Evolutionary conservation across 305 asterid genomes (phyloP), one percentile per base, ranked within the genome.

Genomic region (Fraxinus albicans): DNA sequence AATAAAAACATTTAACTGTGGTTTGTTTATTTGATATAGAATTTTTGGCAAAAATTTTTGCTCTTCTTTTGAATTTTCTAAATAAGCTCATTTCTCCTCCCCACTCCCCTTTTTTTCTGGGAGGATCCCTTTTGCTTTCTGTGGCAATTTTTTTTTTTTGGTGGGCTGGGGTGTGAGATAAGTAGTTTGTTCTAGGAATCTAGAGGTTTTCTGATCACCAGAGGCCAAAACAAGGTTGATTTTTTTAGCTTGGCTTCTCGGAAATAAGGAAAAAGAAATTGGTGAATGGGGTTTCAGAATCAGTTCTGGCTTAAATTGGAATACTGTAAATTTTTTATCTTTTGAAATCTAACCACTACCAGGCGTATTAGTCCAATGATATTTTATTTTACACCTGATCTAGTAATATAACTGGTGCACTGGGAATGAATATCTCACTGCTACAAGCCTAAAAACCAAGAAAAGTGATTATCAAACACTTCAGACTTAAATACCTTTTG

Each of bases 401-500:
- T n/a, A 53, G 23, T 53, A 53, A 53, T 17, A 17, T 53, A 53
- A 53, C 8, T 53, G 63, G 63, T 53, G 63, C 63, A 53, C 23
- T 53, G 63, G 63, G 63, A 17, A 53, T 53, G 8, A 8, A 53
- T 17, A 17, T 17, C 63, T 53, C 21, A 53, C 23, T 17, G 23
- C 63, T 53, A 23, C 29, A 63, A 63, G 15, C 33, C 73, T 19
- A 63, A 63, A 63, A 60, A 21, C 13, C 10, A n/a, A 23, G 70
- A 60, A 60, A 60, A 60, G 29, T 19, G 70, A 60, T 21, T 60
- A n/a, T 60, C 29, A 15, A 81, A 82, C 81, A 82, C 85, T 47
- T 84, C 84, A 60, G 73, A 72, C 82, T 80, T 84, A 85, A 80
- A 50, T 82, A 80, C 89, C 88, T 87, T 79, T 87, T 87, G 84